Percentiles rank a stretch among this genome's conserved stretches.
These are phyloP conservation scores for Torulaspora globosa DNA, from an alignment of 1,139 yeast species.

Conservation along the genomic window DNA sequence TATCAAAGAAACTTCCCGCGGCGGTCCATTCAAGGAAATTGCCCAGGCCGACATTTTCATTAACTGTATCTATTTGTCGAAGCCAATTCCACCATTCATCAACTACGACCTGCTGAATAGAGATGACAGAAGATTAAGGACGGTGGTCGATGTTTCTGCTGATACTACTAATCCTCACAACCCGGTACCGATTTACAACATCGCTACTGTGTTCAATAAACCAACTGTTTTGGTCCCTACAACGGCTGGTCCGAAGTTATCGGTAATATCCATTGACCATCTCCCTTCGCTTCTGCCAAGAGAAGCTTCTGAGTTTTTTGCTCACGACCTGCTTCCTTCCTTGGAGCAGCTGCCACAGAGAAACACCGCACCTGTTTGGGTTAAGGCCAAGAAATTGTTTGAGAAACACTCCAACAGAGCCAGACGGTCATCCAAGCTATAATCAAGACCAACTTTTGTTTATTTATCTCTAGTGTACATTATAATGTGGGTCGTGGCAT, in stretches of 20 bases:
- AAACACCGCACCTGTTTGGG: slow-evolving; percentile 84
- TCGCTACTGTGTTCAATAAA: slow-evolving; percentile 83
- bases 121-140: slow-evolving; percentile 67
- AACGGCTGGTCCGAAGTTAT: slow-evolving; percentile 73
- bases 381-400: slow-evolving; percentile 75
- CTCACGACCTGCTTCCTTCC: slow-evolving; percentile 82
- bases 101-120: slow-evolving; percentile 63
- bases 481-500: slow-evolving; percentile 3
- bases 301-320: slow-evolving; percentile 90
- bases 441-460: slow-evolving; percentile 1
- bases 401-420: slow-evolving; percentile 77
- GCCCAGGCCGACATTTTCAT: slow-evolving; percentile 81
- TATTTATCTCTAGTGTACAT: slow-evolving; percentile 8
- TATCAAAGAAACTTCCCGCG: slow-evolving; percentile 90
- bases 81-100: slow-evolving; percentile 91
- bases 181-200: slow-evolving; percentile 88
- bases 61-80: slow-evolving; percentile 90
- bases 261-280: slow-evolving; percentile 96
- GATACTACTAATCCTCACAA: slow-evolving; percentile 98
- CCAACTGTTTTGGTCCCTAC: slow-evolving; percentile 86
- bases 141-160: slow-evolving; percentile 95
- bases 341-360: slow-evolving; percentile 79
- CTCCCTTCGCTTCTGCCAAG: slow-evolving; percentile 93
- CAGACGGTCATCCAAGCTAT: slow-evolving; percentile 40
- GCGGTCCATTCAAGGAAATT: slow-evolving; percentile 95